Evolutionary conservation across 495 filamentous ascomycete species (phyloP), one percentile per base, ranked within the genome.

Genomic region (Evernia prunastri): DNA sequence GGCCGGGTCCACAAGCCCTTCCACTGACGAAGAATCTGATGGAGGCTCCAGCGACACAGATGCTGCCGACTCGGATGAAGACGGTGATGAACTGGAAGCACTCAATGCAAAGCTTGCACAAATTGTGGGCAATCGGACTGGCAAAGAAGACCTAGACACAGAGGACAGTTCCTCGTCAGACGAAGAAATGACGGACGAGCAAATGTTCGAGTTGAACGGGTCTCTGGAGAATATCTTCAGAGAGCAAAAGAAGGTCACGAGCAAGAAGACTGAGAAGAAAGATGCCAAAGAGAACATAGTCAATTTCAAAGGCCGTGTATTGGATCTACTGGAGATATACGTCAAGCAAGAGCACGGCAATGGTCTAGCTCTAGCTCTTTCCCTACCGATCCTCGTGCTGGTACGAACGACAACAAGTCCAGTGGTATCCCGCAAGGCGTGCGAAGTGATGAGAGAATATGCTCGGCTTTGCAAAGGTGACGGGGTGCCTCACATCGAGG

Each of bases 271-370:
- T 71, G 88, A 94, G 71, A 87, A 87, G 63, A 90, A 89, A 72
- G 88, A 90, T 63, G 90, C 94, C 54, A 91, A 89, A 69, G 89
- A 93, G 61, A 89, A 82, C n/a, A 89, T 97, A 69, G 76, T 94
- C 67, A 91, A 93, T 75, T 96, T 97, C 84, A 98, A 98, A 80
- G 89, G 88, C 76, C 87, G 92, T 42, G 86, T 97, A 12, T 78
- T 98, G 18, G 94, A 97, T 69, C 78, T 97, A 1, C 80, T 97
- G 29, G 83, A 89, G 65, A 89, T 95, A 65, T 97, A 88, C 73
- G 80, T 92, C 65, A 95, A 91, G 73, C 86, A 90, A 66, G 83
- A 91, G 73, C 84, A 89, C 56, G 73, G 80, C 17, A 86, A 86
- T 58, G 71, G 82, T 0, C 77, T 91, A 0, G 81, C 86, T 0